Base-by-base conservation (phyloP, 371 early-diverging fungal species). In the Mucor mucedo region DNA sequence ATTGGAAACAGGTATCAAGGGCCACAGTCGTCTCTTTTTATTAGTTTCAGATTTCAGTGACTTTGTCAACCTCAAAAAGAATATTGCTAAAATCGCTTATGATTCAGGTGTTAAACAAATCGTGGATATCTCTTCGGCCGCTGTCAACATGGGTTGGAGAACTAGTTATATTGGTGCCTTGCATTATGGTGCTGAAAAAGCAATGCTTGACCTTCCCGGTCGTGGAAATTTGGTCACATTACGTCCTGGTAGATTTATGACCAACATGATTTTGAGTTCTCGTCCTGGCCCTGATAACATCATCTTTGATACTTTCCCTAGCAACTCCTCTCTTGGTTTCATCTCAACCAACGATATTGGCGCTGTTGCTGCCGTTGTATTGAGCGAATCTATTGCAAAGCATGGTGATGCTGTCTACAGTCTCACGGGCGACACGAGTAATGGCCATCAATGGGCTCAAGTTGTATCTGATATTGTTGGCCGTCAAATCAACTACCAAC, bases 181-280 rank as follows among this genome's bases (percentile, higher is more conserved):
- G 1, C 79, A 78, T 53, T 60, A 59, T 27, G 32, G 52, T 14
- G 59, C 62, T 21, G 79, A 78, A 49, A 58, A 71, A 35, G 62
- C 52, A 1, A 72, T 78, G 16, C 62, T 52, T 54, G 60, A 59
- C 8, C 49, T 70, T 5, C 70, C 72, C 1, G 58, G 70, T 21
- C 63, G 72, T n/a, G 69, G 65, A 13, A 5, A 21, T 4, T 63
- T 61, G 41, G 73, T 79, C 2, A 44, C 77, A 0, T 64, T 79
- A 5, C 70, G 79, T n/a, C 79, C 79, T 2, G 58, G 58, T 42
- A 52, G 56, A 0, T 79, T 79, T 65, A 71, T 74, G 68, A 58
- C 73, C 9, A 78, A 78, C 44, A 13, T 55, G 3, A n/a, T 68
- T 7, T 28, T n/a, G 30, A 21, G 50, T 45, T 32, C 28, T 29